Evolutionary conservation across 2,329 filamentous ascomycete species (phyloP), one percentile per base, ranked within the genome.

Genomic region (Exophiala sp.): DNA sequence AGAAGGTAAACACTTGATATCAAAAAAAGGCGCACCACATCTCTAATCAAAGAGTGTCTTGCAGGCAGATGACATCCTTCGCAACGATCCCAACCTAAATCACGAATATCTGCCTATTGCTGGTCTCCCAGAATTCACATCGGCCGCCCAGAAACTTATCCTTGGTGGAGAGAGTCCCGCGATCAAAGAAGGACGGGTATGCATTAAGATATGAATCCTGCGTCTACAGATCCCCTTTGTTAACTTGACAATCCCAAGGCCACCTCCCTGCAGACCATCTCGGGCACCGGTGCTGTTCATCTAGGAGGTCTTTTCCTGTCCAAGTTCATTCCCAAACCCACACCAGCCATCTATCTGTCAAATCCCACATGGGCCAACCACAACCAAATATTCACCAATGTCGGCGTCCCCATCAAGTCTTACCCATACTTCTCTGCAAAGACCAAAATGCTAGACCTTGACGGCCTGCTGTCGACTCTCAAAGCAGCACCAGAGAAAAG

Each of bases 71-170:
- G 85, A 93, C 59, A 82, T 88, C 63, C 80, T 97, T 60, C 86
- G 83, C 69, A 85, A 85, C 66, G 89, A 96, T 71, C 89, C 91
- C 65, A 80, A 87, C 53, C 78, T 95, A 63, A 95, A 98, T 75
- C 91, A 98, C 76, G 93, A 98, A 78, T 98, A 98, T 72, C 88
- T 94, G 53, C 91, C 93, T 52, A 98, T 98, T 68, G 86, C 89
- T 56, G 93, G 93, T 65, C 79, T 97, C 52, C 73, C 83, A 48
- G 78, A 84, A 57, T 94, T 96, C 73, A 96, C 88, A 52, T 78
- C 81, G 61, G 94, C 93, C 66, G 90, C 93, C 19, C 88, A 91
- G 67, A 90, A 93, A 73, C 78, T 97, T 62, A 86, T 96, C 53
- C 78, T 97, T 24, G 90, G 93, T 44, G 69, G 70, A 34, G 80